Evolutionary conservation across 495 filamentous ascomycete species (phyloP).

Genomic region (Penicillium angulare): DNA sequence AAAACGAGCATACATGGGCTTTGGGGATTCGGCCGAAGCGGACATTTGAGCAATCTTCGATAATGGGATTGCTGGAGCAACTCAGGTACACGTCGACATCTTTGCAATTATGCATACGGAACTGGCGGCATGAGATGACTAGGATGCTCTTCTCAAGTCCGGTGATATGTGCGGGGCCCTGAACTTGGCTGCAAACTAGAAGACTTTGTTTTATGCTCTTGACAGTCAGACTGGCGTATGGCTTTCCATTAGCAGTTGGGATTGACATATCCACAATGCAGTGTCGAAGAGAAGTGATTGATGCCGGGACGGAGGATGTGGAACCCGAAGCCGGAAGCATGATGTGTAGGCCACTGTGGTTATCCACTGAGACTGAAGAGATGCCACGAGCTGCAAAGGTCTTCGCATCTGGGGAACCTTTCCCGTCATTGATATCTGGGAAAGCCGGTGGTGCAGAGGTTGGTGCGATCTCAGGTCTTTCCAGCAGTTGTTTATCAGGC

Average conservation of each 20-base stretch:
- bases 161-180: constrained; percentile 81
- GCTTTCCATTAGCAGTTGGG: constrained; percentile 57
- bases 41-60: constrained; percentile 80
- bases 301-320: constrained; percentile 65
- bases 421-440: constrained; percentile 13
- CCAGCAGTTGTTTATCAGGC: constrained; percentile 35
- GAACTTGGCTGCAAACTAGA: constrained; percentile 72
- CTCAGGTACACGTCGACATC: constrained; percentile 80
- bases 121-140: constrained; percentile 74
- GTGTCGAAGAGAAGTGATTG: constrained; percentile 64
- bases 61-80: constrained; percentile 81
- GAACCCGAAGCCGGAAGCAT: constrained; percentile 69
- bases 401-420: constrained; percentile 16
- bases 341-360: constrained; percentile 60
- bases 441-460: constrained; percentile 33
- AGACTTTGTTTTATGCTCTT: constrained; percentile 67
- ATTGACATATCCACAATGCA: constrained; percentile 80
- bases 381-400: constrained; percentile 32
- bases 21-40: constrained; percentile 74
- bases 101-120: constrained; percentile 84
- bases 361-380: constrained; percentile 61
- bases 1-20: constrained; percentile 56
- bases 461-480: constrained; percentile 35
- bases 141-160: constrained; percentile 69
- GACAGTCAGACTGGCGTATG: constrained; percentile 73